A percentile compares a stretch with the other conserved stretches of the same genome.
Evolutionary conservation across 2,329 filamentous ascomycete genomes (phyloP).

Genomic region (Colletotrichum musicola): DNA sequence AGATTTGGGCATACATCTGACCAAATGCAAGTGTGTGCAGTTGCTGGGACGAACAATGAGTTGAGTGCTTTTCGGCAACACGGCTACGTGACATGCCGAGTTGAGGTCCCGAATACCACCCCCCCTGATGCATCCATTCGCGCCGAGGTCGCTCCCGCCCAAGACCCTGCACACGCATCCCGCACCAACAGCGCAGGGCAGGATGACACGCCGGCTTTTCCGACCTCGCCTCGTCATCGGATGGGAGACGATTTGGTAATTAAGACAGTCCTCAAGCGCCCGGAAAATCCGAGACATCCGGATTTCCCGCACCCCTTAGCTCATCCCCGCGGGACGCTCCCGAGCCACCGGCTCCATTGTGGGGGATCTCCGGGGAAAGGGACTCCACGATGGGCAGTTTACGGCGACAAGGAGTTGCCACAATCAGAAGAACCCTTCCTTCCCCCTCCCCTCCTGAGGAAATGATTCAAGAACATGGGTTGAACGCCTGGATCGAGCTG

Average conservation of each 20-base stretch:
- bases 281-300: constrained; percentile 17
- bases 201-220: constrained; percentile 15
- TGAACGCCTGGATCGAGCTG: constrained; percentile 30
- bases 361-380: constrained; percentile 34
- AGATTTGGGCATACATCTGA: no score
- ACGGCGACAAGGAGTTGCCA: constrained; percentile 16
- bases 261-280: no score
- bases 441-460: background rate
- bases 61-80: no score
- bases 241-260: background rate
- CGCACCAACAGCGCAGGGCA: background rate
- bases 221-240: background rate
- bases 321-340: constrained; percentile 16
- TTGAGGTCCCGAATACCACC: background rate
- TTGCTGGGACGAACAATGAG: background rate
- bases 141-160: constrained; percentile 16
- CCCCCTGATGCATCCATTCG: constrained; percentile 1
- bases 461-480: constrained; percentile 20
- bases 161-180: background rate
- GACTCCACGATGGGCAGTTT: background rate
- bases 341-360: constrained; percentile 20
- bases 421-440: background rate
- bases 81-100: background rate
- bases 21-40: no score
- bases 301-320: constrained; percentile 8